These are phyloP conservation scores for Alternaria triticimaculans DNA, from an alignment of 2,329 filamentous ascomycete species.

Conservation along the genomic window DNA sequence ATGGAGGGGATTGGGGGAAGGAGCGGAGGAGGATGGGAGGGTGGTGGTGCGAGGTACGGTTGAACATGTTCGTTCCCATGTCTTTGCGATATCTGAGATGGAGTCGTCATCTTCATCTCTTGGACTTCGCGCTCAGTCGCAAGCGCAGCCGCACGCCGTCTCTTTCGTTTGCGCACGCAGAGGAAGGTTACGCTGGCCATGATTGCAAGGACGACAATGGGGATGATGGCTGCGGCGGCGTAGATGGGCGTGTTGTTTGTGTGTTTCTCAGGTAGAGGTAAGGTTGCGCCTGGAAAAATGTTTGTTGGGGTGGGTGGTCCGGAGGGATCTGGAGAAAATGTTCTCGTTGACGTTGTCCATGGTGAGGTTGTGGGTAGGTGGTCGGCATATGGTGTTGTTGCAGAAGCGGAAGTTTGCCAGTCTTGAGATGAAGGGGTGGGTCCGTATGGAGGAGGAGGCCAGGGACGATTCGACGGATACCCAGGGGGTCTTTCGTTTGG, in stretches of 20 bases:
- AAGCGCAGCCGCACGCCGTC: constrained; percentile 21
- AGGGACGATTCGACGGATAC: background rate
- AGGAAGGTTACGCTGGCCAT: constrained; percentile 32
- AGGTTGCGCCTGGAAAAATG: background rate
- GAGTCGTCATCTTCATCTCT: constrained; percentile 38
- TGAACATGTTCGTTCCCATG: constrained; percentile 8
- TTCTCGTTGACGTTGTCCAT: background rate
- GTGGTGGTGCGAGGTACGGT: constrained; percentile 30
- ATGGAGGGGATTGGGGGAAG: background rate
- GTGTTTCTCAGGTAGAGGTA: background rate
- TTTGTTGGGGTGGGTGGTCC: constrained; percentile 3
- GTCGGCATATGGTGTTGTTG: constrained; percentile 7
- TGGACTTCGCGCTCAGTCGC: constrained; percentile 12
- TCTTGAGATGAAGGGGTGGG: background rate
- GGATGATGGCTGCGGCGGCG: constrained; percentile 32
- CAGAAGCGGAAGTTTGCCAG: constrained; percentile 3
- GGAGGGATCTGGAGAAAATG: background rate
- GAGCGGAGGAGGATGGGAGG: background rate
- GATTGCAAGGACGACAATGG: constrained; percentile 33
- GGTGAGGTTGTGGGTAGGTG: background rate
- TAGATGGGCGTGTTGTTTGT: constrained; percentile 24
- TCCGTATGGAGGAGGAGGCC: constrained; percentile 1
- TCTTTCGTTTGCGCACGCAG: constrained; percentile 41
- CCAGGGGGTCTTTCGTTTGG: background rate
- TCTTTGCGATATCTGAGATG: constrained; percentile 20